Conservation (phyloP, 1,284 basidiomycete species). For the Irpex sp. region DNA sequence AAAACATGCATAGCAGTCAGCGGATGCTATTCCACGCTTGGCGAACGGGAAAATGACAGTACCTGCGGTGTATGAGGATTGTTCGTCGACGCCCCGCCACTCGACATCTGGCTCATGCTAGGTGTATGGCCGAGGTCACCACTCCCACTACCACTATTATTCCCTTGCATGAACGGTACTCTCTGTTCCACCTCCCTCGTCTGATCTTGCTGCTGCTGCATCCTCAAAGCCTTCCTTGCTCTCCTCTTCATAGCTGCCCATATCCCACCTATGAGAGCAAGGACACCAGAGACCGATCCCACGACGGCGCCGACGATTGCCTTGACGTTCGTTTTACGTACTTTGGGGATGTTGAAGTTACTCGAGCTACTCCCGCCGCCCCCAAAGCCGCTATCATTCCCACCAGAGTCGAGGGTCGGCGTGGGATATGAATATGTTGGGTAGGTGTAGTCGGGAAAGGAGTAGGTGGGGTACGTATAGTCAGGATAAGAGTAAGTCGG, state of each 20-base stretch:
- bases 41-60: not conserved
- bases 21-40: not conserved
- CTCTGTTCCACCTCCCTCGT: not conserved
- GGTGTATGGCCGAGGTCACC: not conserved
- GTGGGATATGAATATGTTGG: conserved; percentile 3
- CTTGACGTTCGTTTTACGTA: not conserved
- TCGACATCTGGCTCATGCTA: not conserved
- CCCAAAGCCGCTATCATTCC: not conserved
- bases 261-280: conserved; percentile 2
- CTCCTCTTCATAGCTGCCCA: conserved; percentile 1
- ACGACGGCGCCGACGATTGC: conserved; percentile 6
- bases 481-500: conserved; percentile 1
- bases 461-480: conserved; percentile 1
- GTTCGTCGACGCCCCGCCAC: not conserved
- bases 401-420: not conserved
- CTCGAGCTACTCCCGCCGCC: not conserved
- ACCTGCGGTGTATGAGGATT: not conserved
- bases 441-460: not conserved
- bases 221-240: not conserved
- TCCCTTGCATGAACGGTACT: not conserved
- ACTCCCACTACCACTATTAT: not conserved
- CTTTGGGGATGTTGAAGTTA: not conserved
- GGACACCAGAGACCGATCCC: conserved; percentile 2
- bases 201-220: not conserved
- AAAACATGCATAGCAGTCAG: not conserved